A percentile compares a stretch with the other conserved stretches of the same genome.
phyloP scores from a whole-genome alignment of 768 basidiomycete genomes.

The Russula emetica region DNA sequence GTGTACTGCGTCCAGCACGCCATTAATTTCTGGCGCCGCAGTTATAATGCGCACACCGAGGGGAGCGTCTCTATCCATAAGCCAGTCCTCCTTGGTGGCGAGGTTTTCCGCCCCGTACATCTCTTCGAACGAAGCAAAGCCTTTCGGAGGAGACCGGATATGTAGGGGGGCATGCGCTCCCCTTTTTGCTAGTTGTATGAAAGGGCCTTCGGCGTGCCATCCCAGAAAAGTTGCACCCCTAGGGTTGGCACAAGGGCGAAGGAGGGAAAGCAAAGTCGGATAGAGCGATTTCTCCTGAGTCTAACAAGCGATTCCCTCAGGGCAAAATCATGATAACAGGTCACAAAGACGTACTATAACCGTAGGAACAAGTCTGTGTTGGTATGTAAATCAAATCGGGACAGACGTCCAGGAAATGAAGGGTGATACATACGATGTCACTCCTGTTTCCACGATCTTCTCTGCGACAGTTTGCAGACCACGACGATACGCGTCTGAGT shows the following conservation, averaged over 20 bases:
- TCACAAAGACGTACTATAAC: constrained; percentile 54
- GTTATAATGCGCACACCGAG: constrained; percentile 77
- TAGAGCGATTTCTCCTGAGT: constrained; percentile 76
- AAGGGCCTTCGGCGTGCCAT: constrained; percentile 91
- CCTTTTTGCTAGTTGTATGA: constrained; percentile 74
- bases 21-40: constrained; percentile 79
- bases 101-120: constrained; percentile 70
- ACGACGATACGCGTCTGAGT: constrained; percentile 60
- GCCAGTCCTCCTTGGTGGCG: constrained; percentile 61
- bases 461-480: constrained; percentile 70
- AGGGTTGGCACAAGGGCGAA: constrained; percentile 61
- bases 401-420: constrained; percentile 14
- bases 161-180: constrained; percentile 75
- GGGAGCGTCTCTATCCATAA: constrained; percentile 42
- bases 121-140: constrained; percentile 63
- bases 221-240: constrained; percentile 72
- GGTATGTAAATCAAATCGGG: not conserved
- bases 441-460: constrained; percentile 80
- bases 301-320: constrained; percentile 36
- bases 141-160: constrained; percentile 58
- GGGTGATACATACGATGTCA: constrained; percentile 68
- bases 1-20: constrained; percentile 67
- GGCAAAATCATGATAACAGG: not conserved
- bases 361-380: constrained; percentile 32
- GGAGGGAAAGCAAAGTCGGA: constrained; percentile 60